Base-by-base conservation (phyloP, 495 filamentous ascomycete species). In the Echria macrotheca region DNA sequence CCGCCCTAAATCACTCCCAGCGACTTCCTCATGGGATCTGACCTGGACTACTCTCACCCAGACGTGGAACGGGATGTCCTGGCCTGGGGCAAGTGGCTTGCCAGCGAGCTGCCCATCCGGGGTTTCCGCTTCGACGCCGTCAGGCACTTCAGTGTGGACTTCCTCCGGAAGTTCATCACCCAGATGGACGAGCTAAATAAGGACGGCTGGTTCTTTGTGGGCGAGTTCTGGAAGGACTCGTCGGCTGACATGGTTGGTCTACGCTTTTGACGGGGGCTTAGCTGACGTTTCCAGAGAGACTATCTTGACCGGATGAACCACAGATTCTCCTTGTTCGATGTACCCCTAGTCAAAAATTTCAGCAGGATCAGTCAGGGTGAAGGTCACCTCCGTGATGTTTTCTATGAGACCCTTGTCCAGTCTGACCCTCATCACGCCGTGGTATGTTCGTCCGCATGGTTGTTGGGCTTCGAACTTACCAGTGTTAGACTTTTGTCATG, bases 121-220 rank as follows among this genome's bases (percentile, higher is more conserved):
- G 86, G 85, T 5, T 82, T 90, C 55, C 73, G 85, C 6, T 73
- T 90, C n/a, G 85, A 90, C 61, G 85, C 84, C 11, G 77, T 81
- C 15, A 83, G 86, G 59, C 86, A 90, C 65, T 85, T 82, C 60
- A 82, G 78, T 10, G 73, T 78, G 43, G 69, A 69, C 0, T 89
- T 88, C 56, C 75, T 84, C 14, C 70, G 69, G 23, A 68, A 76
- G 3, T 84, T 87, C 50, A 72, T 86, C 22, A 58, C 65, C 2
- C 62, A 73, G 41, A 53, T 87, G 31, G 72, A 80, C 24, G 59
- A 72, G 22, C 63, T 59, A 0, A 64, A 70, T 38, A 78, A 76
- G 9, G 54, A 67, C 4, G 73, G 79, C 7, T 81, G 76, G 61
- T 85, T 86, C 53, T 70, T 84, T 25, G 82, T 89, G 3, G 84